Conservation (phyloP, 140 eudicot species). For the Oenanthe javanica region DNA sequence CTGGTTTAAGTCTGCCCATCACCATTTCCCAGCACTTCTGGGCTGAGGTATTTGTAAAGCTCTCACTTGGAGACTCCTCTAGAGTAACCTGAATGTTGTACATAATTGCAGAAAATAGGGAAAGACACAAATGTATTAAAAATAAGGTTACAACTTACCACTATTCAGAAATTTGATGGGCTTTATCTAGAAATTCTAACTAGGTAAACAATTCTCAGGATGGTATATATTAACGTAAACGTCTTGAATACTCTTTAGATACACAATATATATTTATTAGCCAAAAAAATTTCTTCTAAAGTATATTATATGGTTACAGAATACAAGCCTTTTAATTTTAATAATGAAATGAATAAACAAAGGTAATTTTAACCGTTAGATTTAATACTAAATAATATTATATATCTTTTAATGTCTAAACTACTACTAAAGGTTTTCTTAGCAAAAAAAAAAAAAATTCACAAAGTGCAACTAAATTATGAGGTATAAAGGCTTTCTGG, state of each 20-base stretch:
- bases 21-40: constrained; percentile 64
- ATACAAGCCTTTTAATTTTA: background rate
- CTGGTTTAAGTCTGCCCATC: constrained; percentile 34
- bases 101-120: background rate
- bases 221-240: background rate
- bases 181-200: background rate
- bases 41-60: constrained; percentile 38
- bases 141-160: background rate
- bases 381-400: no score
- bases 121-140: background rate
- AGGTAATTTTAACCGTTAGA: no score
- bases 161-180: background rate
- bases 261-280: background rate
- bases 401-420: no score
- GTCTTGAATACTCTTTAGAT: background rate
- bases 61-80: constrained; percentile 51
- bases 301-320: background rate
- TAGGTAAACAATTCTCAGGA: background rate
- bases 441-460: no score
- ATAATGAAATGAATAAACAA: background rate
- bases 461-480: background rate
- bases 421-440: no score
- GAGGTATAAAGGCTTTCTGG: background rate
- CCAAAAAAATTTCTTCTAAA: background rate
- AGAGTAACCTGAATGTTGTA: constrained; percentile 42